phyloP scores from a whole-genome alignment of 441 rosid species.

The Metrosideros polymorpha region DNA sequence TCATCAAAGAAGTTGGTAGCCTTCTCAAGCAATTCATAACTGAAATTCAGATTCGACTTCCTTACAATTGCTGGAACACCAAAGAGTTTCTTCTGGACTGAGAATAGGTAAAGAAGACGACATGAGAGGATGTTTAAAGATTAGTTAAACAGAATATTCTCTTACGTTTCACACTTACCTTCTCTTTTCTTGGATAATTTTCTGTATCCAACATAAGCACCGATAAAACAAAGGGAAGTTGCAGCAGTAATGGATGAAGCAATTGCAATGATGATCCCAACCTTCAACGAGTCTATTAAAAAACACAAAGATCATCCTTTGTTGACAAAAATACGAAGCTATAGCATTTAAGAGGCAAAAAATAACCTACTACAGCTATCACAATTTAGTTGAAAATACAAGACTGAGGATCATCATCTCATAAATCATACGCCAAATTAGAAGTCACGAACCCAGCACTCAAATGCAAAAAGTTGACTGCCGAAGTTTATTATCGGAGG shows the following conservation, averaged over 20 bases:
- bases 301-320: not conserved
- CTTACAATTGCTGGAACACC: not conserved
- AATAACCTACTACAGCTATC: not conserved
- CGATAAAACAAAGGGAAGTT: not conserved
- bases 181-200: not conserved
- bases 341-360: not conserved
- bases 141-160: not conserved
- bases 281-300: not conserved
- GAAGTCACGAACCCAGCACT: no score
- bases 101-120: not conserved
- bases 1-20: constrained; percentile 8
- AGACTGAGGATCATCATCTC: not conserved
- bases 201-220: not conserved
- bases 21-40: constrained; percentile 4
- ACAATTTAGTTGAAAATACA: not conserved
- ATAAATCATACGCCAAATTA: no score
- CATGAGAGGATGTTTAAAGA: not conserved
- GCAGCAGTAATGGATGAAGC: not conserved
- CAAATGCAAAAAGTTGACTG: no score
- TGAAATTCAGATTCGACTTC: constrained; percentile 2
- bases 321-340: not conserved
- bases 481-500: no score
- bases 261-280: not conserved
- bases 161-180: not conserved
- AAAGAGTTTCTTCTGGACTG: not conserved